phyloP scores from a whole-genome alignment of 495 filamentous ascomycete genomes.

The Neurospora terricola region DNA sequence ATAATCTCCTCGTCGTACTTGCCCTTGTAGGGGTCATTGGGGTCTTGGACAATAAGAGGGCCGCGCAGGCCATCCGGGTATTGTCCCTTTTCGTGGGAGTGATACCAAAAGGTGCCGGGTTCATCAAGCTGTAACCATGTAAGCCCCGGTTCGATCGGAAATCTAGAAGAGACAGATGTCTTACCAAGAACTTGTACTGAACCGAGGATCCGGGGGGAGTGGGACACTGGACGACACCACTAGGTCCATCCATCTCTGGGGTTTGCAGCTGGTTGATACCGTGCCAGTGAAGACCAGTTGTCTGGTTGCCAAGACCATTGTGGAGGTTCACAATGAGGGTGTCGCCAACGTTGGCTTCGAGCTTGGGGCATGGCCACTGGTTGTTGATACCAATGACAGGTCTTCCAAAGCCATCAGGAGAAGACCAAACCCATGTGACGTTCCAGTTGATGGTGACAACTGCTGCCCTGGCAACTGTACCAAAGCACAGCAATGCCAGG shows the following conservation, averaged over 20 bases:
- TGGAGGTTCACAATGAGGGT: constrained; percentile 56
- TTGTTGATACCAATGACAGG: constrained; percentile 73
- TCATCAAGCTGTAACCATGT: constrained; percentile 40
- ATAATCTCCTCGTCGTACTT: constrained; percentile 59
- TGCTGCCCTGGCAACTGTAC: constrained; percentile 14
- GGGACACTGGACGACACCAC: constrained; percentile 59
- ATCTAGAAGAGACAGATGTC: constrained; percentile 18
- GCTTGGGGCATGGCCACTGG: constrained; percentile 59
- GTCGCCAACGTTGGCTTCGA: constrained; percentile 65
- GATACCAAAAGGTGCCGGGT: constrained; percentile 72
- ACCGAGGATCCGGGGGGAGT: constrained; percentile 51
- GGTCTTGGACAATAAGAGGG: constrained; percentile 62
- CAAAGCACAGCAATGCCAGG: constrained; percentile 14
- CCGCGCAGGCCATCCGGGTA: constrained; percentile 73
- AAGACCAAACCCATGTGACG: constrained; percentile 59
- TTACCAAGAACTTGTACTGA: constrained; percentile 58
- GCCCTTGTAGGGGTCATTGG: constrained; percentile 47
- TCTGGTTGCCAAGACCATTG: constrained; percentile 65
- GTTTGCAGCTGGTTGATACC: constrained; percentile 65
- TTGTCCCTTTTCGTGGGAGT: constrained; percentile 62
- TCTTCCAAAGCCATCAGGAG: constrained; percentile 57
- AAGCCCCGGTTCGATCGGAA: not conserved
- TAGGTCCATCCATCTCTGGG: constrained; percentile 65
- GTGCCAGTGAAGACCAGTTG: constrained; percentile 71
- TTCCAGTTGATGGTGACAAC: constrained; percentile 45